Conservation (phyloP, 1,139 yeast species). For the Protomyces inouyei region DNA sequence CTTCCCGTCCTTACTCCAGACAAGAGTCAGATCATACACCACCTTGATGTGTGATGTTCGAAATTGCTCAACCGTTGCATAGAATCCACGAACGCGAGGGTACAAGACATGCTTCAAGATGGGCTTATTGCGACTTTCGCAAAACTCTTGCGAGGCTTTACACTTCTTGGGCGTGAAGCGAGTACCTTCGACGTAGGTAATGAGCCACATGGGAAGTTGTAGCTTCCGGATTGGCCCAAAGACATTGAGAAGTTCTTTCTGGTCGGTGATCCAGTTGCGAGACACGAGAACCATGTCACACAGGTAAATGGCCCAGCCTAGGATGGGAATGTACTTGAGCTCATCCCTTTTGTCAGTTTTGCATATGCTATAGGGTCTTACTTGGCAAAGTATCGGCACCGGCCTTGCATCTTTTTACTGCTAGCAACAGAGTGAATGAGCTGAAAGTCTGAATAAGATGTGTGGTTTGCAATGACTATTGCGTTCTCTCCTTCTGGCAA, state of each 20-base stretch:
- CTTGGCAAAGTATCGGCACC: constrained; percentile 26
- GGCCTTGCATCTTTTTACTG: constrained; percentile 37
- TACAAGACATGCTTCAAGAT: constrained; percentile 49
- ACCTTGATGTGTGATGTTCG: constrained; percentile 35
- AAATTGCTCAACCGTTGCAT: constrained; percentile 37
- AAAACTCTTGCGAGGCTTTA: constrained; percentile 37
- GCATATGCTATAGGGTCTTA: constrained; percentile 31
- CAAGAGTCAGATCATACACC: constrained; percentile 44
- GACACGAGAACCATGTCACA: constrained; percentile 22
- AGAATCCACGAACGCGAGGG: constrained; percentile 42
- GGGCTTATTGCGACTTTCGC: constrained; percentile 42
- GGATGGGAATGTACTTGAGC: constrained; percentile 13
- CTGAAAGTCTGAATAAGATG: constrained; percentile 25
- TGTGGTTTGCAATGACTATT: constrained; percentile 28
- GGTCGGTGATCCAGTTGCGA: constrained; percentile 21
- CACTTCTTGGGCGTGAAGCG: constrained; percentile 32
- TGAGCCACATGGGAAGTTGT: constrained; percentile 22
- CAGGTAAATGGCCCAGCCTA: constrained; percentile 20
- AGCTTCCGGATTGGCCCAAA: constrained; percentile 3
- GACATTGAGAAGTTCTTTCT: constrained; percentile 10
- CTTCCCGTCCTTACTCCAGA: constrained; percentile 46
- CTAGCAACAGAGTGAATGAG: constrained; percentile 30
- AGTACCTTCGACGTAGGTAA: constrained; percentile 24
- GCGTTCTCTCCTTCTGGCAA: constrained; percentile 19
- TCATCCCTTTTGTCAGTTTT: constrained; percentile 4